A percentile compares a stretch with the other conserved stretches of the same genome.
These are phyloP conservation scores for Recurvomyces mirabilis DNA, from an alignment of 495 filamentous ascomycete species.

Conservation along the genomic window DNA sequence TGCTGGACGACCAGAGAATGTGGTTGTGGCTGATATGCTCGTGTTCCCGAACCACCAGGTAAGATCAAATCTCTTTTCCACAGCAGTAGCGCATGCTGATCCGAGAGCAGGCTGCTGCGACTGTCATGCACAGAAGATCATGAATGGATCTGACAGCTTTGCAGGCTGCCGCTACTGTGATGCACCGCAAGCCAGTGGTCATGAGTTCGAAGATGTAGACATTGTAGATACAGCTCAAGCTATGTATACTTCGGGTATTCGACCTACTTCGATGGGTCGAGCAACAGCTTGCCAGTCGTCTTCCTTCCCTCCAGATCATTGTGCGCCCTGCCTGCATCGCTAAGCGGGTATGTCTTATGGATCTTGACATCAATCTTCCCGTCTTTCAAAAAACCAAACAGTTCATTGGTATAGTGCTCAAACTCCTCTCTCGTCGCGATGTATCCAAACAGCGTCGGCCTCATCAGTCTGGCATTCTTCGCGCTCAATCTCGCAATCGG, in stretches of 20 bases:
- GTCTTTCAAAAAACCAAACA: conserved; percentile 58
- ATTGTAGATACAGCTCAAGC: not conserved
- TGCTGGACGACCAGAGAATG: conserved; percentile 81
- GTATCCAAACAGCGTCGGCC: conserved; percentile 67
- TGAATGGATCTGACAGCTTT: conserved; percentile 6
- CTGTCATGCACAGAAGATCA: conserved; percentile 40
- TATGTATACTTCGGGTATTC: not conserved
- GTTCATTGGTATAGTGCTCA: conserved; percentile 55
- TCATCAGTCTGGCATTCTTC: conserved; percentile 72
- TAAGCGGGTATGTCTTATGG: conserved; percentile 72
- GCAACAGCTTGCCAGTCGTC: conserved; percentile 68
- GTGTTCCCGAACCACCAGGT: conserved; percentile 91
- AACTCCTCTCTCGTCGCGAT: conserved; percentile 67
- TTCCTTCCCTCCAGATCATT: conserved; percentile 70
- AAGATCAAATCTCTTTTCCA: too few species aligned
- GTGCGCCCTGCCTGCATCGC: conserved; percentile 65
- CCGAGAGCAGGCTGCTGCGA: conserved; percentile 38
- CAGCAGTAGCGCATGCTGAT: too few species aligned
- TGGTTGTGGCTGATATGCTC: conserved; percentile 85
- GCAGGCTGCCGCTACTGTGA: conserved; percentile 7
- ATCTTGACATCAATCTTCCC: conserved; percentile 63
- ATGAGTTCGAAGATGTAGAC: conserved; percentile 18
- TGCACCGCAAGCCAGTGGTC: conserved; percentile 9
- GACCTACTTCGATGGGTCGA: conserved; percentile 30
- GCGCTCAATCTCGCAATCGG: conserved; percentile 48